Evolutionary conservation across 148 eudicot species (phyloP).

Genomic region (Dysphania ambrosioides): DNA sequence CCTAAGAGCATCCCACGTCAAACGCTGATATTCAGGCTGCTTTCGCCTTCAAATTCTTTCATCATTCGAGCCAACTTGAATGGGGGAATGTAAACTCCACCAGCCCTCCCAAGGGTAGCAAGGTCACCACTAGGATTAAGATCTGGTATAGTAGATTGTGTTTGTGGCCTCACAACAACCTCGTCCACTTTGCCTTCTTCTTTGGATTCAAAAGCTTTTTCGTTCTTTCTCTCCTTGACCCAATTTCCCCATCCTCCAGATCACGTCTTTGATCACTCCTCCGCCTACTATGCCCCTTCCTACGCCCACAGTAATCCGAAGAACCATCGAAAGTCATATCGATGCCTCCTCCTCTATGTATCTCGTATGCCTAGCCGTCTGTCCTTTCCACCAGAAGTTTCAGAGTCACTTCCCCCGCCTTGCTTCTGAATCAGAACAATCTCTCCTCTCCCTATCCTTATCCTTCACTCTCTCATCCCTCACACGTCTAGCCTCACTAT

Average conservation of each 20-base stretch:
- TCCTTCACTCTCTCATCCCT: no score
- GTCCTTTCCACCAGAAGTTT: slow-evolving; percentile 17
- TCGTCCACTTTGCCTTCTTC: slow-evolving; percentile 4
- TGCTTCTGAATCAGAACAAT: neutral
- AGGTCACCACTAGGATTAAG: slow-evolving; percentile 19
- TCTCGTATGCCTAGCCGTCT: slow-evolving; percentile 9
- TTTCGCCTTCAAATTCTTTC: slow-evolving; percentile 74
- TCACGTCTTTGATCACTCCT: slow-evolving; percentile 7
- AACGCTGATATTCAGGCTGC: slow-evolving; percentile 67
- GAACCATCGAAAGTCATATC: slow-evolving; percentile 16
- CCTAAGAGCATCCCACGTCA: slow-evolving; percentile 92
- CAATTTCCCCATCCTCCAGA: slow-evolving; percentile 6
- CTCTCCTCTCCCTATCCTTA: neutral
- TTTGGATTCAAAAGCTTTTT: neutral
- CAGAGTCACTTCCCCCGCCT: neutral
- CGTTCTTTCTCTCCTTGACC: slow-evolving; percentile 12
- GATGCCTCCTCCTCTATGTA: slow-evolving; percentile 13
- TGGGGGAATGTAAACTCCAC: slow-evolving; percentile 88
- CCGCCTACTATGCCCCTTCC: slow-evolving; percentile 5
- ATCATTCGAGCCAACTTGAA: slow-evolving; percentile 83
- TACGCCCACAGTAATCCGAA: slow-evolving; percentile 7
- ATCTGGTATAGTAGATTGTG: slow-evolving; percentile 13
- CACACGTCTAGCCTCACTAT: no score
- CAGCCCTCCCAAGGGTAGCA: slow-evolving; percentile 59
- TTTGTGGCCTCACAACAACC: slow-evolving; percentile 25